Percentiles rank a stretch among this genome's conserved stretches.
Conservation (phyloP, 345 rosid genomes). For the Gossypium stocksii region DNA sequence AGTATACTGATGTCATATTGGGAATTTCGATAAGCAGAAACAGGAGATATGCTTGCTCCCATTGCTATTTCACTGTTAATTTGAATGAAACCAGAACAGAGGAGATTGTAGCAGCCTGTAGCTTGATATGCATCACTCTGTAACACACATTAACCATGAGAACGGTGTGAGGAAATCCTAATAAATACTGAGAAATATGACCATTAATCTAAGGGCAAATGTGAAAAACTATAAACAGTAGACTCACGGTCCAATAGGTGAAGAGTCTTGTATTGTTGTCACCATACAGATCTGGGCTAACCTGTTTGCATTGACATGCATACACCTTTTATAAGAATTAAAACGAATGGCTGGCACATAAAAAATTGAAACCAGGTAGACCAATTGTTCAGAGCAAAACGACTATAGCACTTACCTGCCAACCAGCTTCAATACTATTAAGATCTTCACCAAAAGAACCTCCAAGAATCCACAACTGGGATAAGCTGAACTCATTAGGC, state of each 20-base stretch:
- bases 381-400: slow-evolving; percentile 17
- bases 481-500: slow-evolving; percentile 92
- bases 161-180: not conserved
- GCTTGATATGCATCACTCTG: slow-evolving; percentile 99
- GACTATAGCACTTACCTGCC: slow-evolving; percentile 60
- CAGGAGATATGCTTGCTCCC: slow-evolving; percentile 97
- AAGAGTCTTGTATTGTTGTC: slow-evolving; percentile 98
- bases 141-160: not conserved
- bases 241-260: slow-evolving; percentile 98
- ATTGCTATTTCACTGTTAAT: slow-evolving; percentile 88
- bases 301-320: slow-evolving; percentile 37
- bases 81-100: slow-evolving; percentile 94
- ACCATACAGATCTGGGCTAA: slow-evolving; percentile 97
- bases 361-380: slow-evolving; percentile 6
- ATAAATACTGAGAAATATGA: not conserved
- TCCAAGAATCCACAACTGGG: slow-evolving; percentile 96
- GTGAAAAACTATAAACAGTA: slow-evolving; percentile 1
- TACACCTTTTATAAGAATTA: slow-evolving; percentile 9
- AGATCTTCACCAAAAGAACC: slow-evolving; percentile 98
- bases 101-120: slow-evolving; percentile 95
- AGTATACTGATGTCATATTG: slow-evolving; percentile 97
- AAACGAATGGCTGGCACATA: not conserved
- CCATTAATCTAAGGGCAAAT: not conserved
- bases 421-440: slow-evolving; percentile 97
- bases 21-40: slow-evolving; percentile 72